phyloP scores from a whole-genome alignment of 1,139 yeast genomes.

The Candida freyschussii region DNA sequence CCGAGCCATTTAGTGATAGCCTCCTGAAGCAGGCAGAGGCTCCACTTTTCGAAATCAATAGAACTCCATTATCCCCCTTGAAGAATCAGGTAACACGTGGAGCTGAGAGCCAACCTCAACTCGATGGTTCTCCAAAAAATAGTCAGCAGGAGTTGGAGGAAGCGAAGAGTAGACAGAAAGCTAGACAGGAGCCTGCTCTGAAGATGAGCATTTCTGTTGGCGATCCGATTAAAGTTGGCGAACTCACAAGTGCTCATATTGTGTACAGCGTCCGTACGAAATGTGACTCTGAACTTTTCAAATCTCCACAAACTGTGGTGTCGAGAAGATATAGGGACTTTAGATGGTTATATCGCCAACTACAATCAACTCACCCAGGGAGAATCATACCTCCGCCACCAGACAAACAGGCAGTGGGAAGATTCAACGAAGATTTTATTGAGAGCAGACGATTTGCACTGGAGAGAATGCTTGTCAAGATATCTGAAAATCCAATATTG shows the following conservation, averaged over 20 bases:
- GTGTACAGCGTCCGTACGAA: conserved; percentile 74
- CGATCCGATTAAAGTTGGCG: conserved; percentile 91
- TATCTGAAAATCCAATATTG: conserved; percentile 50
- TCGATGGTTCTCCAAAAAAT: not conserved
- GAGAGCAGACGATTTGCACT: conserved; percentile 83
- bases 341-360: conserved; percentile 83
- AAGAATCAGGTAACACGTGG: conserved; percentile 4
- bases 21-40: conserved; percentile 41
- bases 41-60: conserved; percentile 44
- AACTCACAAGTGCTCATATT: conserved; percentile 81
- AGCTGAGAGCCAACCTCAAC: conserved; percentile 6
- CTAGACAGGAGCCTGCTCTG: conserved; percentile 18
- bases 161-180: conserved; percentile 13
- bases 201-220: conserved; percentile 69
- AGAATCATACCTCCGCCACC: conserved; percentile 95
- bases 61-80: conserved; percentile 24
- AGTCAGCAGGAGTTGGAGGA: conserved; percentile 9
- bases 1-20: conserved; percentile 24
- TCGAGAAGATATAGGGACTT: conserved; percentile 80
- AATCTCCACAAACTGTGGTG: conserved; percentile 43
- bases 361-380: conserved; percentile 86
- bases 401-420: conserved; percentile 86
- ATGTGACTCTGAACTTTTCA: conserved; percentile 36
- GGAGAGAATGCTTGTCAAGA: conserved; percentile 79
- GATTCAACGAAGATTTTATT: conserved; percentile 82